Evolutionary conservation across 768 basidiomycete species (phyloP).

Genomic region (Naematelia encephala): DNA sequence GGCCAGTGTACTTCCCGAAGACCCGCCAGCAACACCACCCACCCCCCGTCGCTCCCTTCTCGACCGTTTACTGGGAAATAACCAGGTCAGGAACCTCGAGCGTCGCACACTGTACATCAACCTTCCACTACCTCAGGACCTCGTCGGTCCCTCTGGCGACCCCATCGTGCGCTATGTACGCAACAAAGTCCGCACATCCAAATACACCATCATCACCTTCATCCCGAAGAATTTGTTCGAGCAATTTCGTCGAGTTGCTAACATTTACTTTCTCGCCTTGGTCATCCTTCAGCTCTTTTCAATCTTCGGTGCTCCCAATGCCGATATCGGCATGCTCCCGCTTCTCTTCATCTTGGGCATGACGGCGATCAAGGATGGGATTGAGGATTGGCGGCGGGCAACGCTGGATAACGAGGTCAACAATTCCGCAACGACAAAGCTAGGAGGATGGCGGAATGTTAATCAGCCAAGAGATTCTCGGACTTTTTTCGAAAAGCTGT

Average conservation of each 20-base stretch:
- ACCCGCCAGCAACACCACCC: slow-evolving; percentile 28
- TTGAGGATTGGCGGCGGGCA: slow-evolving; percentile 93
- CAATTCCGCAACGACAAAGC: slow-evolving; percentile 84
- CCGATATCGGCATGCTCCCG: slow-evolving; percentile 76
- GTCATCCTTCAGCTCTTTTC: slow-evolving; percentile 85
- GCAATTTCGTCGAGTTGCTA: slow-evolving; percentile 89
- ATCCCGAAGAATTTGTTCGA: slow-evolving; percentile 91
- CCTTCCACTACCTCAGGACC: slow-evolving; percentile 61
- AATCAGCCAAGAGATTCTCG: slow-evolving; percentile 79
- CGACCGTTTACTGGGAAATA: slow-evolving; percentile 49
- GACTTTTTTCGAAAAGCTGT: slow-evolving; percentile 68
- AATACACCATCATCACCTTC: slow-evolving; percentile 87
- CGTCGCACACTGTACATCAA: slow-evolving; percentile 82
- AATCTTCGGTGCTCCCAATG: slow-evolving; percentile 81
- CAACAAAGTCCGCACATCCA: slow-evolving; percentile 92
- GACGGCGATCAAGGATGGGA: slow-evolving; percentile 90
- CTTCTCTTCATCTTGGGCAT: slow-evolving; percentile 80
- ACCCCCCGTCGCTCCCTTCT: slow-evolving; percentile 25
- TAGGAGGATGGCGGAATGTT: slow-evolving; percentile 84
- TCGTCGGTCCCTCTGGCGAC: slow-evolving; percentile 70
- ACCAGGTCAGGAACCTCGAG: slow-evolving; percentile 51
- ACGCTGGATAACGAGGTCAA: slow-evolving; percentile 88
- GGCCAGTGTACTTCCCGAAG: slow-evolving; percentile 11
- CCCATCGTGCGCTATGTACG: slow-evolving; percentile 73
- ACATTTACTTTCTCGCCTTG: slow-evolving; percentile 83